Percentiles rank a stretch among this genome's conserved stretches.
These are phyloP conservation scores for Sodiomyces alkalinus DNA, from an alignment of 2,329 filamentous ascomycete species.

Conservation along the genomic window DNA sequence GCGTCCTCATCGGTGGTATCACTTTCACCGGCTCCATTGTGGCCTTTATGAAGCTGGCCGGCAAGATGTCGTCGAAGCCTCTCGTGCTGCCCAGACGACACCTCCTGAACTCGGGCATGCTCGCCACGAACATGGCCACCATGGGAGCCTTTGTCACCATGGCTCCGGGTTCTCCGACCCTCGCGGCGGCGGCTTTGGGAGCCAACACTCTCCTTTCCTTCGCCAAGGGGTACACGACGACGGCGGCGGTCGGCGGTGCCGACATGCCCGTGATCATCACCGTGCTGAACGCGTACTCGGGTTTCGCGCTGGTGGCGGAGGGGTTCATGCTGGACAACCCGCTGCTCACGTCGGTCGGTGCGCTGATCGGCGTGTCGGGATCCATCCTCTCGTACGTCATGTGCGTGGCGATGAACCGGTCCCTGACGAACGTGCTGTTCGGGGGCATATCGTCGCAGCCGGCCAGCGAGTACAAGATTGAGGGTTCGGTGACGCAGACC, in stretches of 20 bases:
- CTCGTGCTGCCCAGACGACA: conserved; percentile 60
- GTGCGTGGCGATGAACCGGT: conserved; percentile 86
- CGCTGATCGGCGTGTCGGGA: conserved; percentile 75
- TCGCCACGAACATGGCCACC: conserved; percentile 64
- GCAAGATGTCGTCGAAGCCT: conserved; percentile 66
- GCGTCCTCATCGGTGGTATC: conserved; percentile 73
- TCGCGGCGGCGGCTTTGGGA: conserved; percentile 64
- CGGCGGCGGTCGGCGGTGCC: conserved; percentile 77
- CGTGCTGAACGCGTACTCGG: conserved; percentile 79
- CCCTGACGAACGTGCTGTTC: conserved; percentile 77
- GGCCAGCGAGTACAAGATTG: conserved; percentile 54
- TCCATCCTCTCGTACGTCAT: conserved; percentile 79
- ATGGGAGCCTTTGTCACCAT: conserved; percentile 75
- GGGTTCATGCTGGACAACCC: conserved; percentile 86
- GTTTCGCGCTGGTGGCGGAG: conserved; percentile 79
- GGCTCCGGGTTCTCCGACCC: conserved; percentile 62
- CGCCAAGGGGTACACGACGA: conserved; percentile 76
- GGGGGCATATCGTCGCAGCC: conserved; percentile 58
- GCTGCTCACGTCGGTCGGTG: conserved; percentile 70
- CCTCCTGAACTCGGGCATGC: conserved; percentile 55
- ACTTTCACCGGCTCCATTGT: conserved; percentile 88
- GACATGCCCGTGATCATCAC: conserved; percentile 92
- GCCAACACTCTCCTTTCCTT: conserved; percentile 69
- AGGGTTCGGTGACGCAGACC: conserved; percentile 65
- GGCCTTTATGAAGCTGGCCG: conserved; percentile 75